Conservation (phyloP, 495 filamentous ascomycete species). For the Aspergillus funiculosus region DNA sequence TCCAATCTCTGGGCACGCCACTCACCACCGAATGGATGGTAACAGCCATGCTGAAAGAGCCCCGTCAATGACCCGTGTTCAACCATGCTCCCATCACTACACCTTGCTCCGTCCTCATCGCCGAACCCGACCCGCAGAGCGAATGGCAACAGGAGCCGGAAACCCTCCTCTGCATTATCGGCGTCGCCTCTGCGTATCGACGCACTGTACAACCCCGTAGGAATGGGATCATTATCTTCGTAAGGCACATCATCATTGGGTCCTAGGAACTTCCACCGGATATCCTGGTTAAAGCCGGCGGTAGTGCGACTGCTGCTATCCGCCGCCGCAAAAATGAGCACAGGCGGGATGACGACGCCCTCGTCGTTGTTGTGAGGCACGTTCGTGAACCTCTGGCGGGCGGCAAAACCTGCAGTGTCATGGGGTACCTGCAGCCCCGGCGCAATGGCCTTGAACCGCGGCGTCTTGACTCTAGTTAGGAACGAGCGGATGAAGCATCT, state of each 20-base stretch:
- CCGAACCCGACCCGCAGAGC: not conserved
- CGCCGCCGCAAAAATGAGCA: not conserved
- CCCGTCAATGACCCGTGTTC: not conserved
- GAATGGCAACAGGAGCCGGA: not conserved
- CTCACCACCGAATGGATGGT: not conserved
- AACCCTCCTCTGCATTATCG: not conserved
- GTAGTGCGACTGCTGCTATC: not conserved
- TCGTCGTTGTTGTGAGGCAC: not conserved
- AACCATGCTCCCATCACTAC: not conserved
- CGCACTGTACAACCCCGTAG: not conserved
- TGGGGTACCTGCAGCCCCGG: not conserved
- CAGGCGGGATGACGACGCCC: not conserved
- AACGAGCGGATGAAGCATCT: not conserved
- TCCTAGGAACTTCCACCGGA: not conserved
- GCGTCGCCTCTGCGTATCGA: not conserved
- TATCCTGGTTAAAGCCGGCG: not conserved
- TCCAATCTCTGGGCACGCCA: not conserved
- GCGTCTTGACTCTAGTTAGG: not conserved
- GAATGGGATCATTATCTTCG: not conserved
- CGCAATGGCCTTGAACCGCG: not conserved
- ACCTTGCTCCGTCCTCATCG: not conserved
- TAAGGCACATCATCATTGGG: not conserved
- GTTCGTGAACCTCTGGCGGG: not conserved
- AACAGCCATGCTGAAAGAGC: not conserved
- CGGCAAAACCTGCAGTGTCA: not conserved